A percentile compares a stretch with the other conserved stretches of the same genome.
phyloP scores from a whole-genome alignment of 106 monocot genomes.

The Dendrobium officinale region DNA sequence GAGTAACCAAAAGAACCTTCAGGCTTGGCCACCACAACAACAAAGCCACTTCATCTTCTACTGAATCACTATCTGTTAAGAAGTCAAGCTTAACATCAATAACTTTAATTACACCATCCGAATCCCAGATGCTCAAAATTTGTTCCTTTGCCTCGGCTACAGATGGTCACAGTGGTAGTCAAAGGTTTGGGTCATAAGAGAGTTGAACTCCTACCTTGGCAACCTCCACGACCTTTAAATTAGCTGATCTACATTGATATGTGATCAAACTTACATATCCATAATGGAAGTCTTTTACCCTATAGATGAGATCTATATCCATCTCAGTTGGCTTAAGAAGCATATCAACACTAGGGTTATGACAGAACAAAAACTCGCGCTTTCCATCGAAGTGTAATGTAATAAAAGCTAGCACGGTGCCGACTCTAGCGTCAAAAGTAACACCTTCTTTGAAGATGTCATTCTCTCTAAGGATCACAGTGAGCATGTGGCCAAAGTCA shows the following conservation, averaged over 20 bases:
- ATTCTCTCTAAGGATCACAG: too few species aligned
- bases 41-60: conserved; percentile 16
- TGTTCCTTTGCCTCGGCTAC: conserved; percentile 35
- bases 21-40: conserved; percentile 7
- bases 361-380: too few species aligned
- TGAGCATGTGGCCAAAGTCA: too few species aligned
- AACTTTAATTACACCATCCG: background rate
- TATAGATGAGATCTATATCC: too few species aligned
- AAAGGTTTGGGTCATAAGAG: conserved; percentile 51
- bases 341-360: too few species aligned
- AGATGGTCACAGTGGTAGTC: conserved; percentile 45
- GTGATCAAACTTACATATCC: conserved; percentile 56
- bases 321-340: too few species aligned
- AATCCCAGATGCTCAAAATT: conserved; percentile 47
- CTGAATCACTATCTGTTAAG: conserved; percentile 4
- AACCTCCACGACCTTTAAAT: conserved; percentile 28
- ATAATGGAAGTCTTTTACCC: background rate
- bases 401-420: too few species aligned
- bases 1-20: conserved; percentile 17
- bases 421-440: too few species aligned
- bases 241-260: conserved; percentile 46
- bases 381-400: too few species aligned
- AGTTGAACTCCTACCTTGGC: conserved; percentile 37
- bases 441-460: too few species aligned
- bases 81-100: background rate